Conservation (phyloP, 1,284 basidiomycete genomes). For the Erythrobasidium hasegawianum region DNA sequence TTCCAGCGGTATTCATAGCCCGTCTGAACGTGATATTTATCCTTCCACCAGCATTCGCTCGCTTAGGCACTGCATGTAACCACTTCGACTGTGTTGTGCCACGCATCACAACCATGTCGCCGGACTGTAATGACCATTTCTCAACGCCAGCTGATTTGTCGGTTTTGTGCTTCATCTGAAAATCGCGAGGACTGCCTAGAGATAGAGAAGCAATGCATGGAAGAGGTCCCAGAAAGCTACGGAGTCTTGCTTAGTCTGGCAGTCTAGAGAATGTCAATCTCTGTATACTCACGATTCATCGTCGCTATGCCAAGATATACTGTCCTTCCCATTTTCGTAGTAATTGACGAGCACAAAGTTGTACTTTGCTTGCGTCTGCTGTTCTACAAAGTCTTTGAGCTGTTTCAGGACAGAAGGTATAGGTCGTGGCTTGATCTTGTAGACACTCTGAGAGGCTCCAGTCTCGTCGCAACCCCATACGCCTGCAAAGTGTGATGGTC, state of each 20-base stretch:
- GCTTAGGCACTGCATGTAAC: constrained; percentile 50
- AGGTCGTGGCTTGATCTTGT: constrained; percentile 44
- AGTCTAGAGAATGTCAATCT: no score
- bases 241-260: no score
- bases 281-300: constrained; percentile 47
- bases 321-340: constrained; percentile 50
- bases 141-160: constrained; percentile 45
- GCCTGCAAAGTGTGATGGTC: no score
- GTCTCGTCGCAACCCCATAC: constrained; percentile 49
- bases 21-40: constrained; percentile 52
- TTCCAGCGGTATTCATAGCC: constrained; percentile 48
- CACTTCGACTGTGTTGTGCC: constrained; percentile 50
- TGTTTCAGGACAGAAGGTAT: constrained; percentile 35
- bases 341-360: constrained; percentile 48
- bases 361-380: constrained; percentile 46
- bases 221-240: constrained; percentile 43
- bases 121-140: constrained; percentile 47
- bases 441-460: constrained; percentile 38
- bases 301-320: constrained; percentile 51
- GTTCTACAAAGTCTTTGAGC: constrained; percentile 41
- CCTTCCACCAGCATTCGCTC: constrained; percentile 46
- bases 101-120: constrained; percentile 51
- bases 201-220: constrained; percentile 50
- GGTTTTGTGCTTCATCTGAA: constrained; percentile 48
- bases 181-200: constrained; percentile 49